A percentile compares a stretch with the other conserved stretches of the same genome.
These are phyloP conservation scores for Penicillium antarcticum DNA, from an alignment of 495 filamentous ascomycete species.

Conservation along the genomic window DNA sequence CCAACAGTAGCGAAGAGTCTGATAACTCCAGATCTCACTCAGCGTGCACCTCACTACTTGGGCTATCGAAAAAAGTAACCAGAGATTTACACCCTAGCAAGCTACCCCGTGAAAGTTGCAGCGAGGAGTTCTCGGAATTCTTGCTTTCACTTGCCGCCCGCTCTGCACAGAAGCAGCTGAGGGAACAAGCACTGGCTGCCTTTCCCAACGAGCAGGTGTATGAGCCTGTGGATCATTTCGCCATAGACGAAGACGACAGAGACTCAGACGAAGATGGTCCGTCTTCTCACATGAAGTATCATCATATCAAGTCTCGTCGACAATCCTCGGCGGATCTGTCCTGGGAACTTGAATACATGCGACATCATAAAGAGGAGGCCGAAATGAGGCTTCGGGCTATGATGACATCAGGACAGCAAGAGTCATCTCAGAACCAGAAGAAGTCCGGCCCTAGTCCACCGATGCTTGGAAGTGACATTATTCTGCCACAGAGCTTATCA, in stretches of 20 bases:
- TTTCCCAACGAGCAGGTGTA: conserved; percentile 65
- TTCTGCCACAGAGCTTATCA: conserved; percentile 72
- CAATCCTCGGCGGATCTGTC: conserved; percentile 48
- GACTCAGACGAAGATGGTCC: conserved; percentile 36
- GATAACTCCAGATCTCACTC: conserved; percentile 46
- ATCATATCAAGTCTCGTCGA: conserved; percentile 31
- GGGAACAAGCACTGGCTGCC: conserved; percentile 66
- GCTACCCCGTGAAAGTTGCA: conserved; percentile 55
- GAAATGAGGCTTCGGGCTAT: conserved; percentile 35
- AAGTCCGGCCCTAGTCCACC: conserved; percentile 62
- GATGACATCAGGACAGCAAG: conserved; percentile 16
- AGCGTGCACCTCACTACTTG: conserved; percentile 46
- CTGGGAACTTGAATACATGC: conserved; percentile 51
- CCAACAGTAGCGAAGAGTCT: conserved; percentile 54
- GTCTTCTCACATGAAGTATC: conserved; percentile 34
- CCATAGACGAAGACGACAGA: conserved; percentile 50
- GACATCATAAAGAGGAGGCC: conserved; percentile 45
- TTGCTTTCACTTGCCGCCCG: conserved; percentile 71
- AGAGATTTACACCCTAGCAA: conserved; percentile 23
- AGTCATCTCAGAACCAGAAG: conserved; percentile 38
- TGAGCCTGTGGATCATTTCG: conserved; percentile 60
- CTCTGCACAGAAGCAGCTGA: conserved; percentile 70
- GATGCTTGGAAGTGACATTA: conserved; percentile 76
- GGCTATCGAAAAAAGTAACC: conserved; percentile 10
- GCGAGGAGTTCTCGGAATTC: conserved; percentile 70